These are phyloP conservation scores for Solanum neorickii DNA, from an alignment of 257 asterid species.

Conservation along the genomic window DNA sequence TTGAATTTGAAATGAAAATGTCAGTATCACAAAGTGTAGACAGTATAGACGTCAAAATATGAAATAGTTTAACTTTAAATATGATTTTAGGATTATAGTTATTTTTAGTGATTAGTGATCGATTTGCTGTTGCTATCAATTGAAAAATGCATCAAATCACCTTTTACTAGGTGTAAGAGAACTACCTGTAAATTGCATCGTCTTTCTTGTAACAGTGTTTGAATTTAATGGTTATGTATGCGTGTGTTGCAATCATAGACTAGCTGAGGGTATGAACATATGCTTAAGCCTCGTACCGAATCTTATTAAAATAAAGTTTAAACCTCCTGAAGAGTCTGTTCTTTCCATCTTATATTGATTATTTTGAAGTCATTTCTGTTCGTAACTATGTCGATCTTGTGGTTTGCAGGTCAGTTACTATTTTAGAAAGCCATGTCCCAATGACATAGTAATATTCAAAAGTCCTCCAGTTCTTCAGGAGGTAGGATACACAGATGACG, in stretches of 20 bases:
- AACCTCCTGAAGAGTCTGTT: neutral
- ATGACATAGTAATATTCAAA: slow-evolving; percentile 78
- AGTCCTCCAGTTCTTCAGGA: slow-evolving; percentile 79
- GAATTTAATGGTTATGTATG: neutral
- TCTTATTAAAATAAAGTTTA: neutral
- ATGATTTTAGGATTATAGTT: neutral
- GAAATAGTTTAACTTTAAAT: neutral
- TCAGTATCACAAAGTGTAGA: neutral
- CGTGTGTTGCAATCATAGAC: neutral
- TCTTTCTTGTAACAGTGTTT: neutral
- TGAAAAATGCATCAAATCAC: neutral
- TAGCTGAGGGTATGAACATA: neutral
- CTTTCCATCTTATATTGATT: neutral
- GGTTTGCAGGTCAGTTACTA: slow-evolving; percentile 64
- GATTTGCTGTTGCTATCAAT: neutral
- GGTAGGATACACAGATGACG: slow-evolving; percentile 55
- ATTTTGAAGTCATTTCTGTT: neutral
- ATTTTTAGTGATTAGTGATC: neutral
- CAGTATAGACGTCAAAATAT: neutral
- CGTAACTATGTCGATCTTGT: neutral
- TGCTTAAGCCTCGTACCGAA: neutral
- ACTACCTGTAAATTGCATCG: neutral
- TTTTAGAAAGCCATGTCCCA: slow-evolving; percentile 70
- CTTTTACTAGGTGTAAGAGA: neutral
- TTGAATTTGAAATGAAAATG: neutral